These are phyloP conservation scores for Teratosphaeria pseudoeucalypti DNA, from an alignment of 2,329 filamentous ascomycete genomes.

Conservation along the genomic window DNA sequence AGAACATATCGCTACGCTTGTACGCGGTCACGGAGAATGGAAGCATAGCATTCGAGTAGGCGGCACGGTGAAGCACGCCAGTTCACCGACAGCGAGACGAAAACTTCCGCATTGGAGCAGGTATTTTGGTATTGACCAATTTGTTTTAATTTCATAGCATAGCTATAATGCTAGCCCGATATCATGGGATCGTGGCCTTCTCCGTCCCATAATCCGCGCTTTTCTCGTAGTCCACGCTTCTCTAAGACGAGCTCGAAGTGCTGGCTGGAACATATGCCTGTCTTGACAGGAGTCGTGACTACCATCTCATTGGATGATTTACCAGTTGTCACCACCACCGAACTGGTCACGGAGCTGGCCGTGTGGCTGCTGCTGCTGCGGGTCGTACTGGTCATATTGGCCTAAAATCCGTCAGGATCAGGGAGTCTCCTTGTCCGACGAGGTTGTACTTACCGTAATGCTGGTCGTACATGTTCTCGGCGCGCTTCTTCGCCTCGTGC, in stretches of 20 bases:
- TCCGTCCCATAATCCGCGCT: not conserved
- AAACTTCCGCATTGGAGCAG: not conserved
- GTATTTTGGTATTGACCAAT: not conserved
- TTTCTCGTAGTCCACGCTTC: not conserved
- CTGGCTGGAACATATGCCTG: not conserved
- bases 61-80: too few relatives aligned
- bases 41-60: too few relatives aligned
- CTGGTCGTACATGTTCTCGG: slow-evolving; percentile 39
- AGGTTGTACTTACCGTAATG: slow-evolving; percentile 29
- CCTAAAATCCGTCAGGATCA: slow-evolving; percentile 17
- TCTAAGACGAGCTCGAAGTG: not conserved
- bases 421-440: slow-evolving; percentile 4
- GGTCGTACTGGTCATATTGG: slow-evolving; percentile 31
- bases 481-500: slow-evolving; percentile 31
- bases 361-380: slow-evolving; percentile 30
- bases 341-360: slow-evolving; percentile 24
- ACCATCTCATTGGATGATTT: slow-evolving; percentile 33
- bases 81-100: not conserved
- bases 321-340: slow-evolving; percentile 32
- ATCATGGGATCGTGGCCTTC: not conserved
- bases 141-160: not conserved
- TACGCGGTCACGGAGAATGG: too few relatives aligned
- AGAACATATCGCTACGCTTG: too few relatives aligned
- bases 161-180: not conserved
- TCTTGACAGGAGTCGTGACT: not conserved